These are phyloP conservation scores for Paxillus ammoniavirescens DNA, from an alignment of 768 basidiomycete genomes.

Conservation along the genomic window DNA sequence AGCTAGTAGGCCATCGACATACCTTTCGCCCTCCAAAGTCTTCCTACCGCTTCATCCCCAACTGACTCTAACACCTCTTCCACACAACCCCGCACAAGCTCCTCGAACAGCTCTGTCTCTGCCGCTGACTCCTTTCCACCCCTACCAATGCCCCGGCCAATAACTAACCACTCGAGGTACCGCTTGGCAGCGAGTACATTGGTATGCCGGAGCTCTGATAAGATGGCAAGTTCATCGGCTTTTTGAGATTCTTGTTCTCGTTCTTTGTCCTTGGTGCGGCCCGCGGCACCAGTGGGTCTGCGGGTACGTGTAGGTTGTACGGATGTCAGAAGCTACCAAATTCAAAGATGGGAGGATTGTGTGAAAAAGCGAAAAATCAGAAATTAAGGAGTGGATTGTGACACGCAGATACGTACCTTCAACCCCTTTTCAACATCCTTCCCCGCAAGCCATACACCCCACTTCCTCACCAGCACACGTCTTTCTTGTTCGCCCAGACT, in stretches of 20 bases:
- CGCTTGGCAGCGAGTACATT: conserved; percentile 50
- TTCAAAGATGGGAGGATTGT: background rate
- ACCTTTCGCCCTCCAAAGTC: conserved; percentile 76
- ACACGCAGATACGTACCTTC: conserved; percentile 43
- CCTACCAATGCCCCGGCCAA: conserved; percentile 50
- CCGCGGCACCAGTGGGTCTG: conserved; percentile 15
- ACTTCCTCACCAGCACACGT: conserved; percentile 63
- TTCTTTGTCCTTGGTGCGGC: conserved; percentile 25
- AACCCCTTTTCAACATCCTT: conserved; percentile 69
- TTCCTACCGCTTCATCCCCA: conserved; percentile 49
- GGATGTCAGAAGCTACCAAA: conserved; percentile 21
- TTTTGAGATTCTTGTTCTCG: conserved; percentile 19
- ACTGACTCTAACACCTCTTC: conserved; percentile 50
- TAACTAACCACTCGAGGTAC: conserved; percentile 80
- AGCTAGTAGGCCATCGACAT: conserved; percentile 1
- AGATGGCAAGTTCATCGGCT: conserved; percentile 25
- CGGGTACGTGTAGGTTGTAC: conserved; percentile 17
- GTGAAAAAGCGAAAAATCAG: background rate
- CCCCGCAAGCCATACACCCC: conserved; percentile 79
- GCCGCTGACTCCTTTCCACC: conserved; percentile 20
- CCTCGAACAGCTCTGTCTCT: conserved; percentile 52
- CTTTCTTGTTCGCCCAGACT: conserved; percentile 34
- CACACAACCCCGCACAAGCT: conserved; percentile 57
- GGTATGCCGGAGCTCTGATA: conserved; percentile 26
- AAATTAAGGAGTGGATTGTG: no score